phyloP scores from a whole-genome alignment of 1,139 yeast species.

The Nakaseomyces uthaithaninus region DNA sequence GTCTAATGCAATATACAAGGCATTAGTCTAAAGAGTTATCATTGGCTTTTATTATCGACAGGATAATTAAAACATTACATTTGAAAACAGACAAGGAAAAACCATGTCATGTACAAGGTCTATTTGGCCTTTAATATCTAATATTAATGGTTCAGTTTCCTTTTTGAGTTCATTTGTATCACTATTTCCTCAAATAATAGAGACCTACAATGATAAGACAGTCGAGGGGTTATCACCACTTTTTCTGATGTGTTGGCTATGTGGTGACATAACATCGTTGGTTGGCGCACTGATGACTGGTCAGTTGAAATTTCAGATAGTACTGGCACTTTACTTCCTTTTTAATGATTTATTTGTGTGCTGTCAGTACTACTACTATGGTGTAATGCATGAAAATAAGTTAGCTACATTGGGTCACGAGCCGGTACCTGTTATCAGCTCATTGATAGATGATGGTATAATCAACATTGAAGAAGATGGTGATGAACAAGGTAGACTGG shows the following conservation, averaged over 20 bases:
- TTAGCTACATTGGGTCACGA: conserved; percentile 34
- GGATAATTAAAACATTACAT: no score
- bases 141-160: conserved; percentile 42
- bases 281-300: conserved; percentile 72
- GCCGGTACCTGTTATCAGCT: conserved; percentile 22
- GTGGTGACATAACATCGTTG: conserved; percentile 77
- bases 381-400: conserved; percentile 33
- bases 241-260: conserved; percentile 69
- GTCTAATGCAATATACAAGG: no score
- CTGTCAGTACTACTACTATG: conserved; percentile 71
- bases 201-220: conserved; percentile 66
- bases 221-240: conserved; percentile 82
- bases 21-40: no score
- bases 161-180: conserved; percentile 74
- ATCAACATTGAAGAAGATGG: conserved; percentile 7
- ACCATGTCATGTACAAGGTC: conserved; percentile 17
- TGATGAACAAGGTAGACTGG: conserved; percentile 9
- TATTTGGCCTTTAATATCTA: conserved; percentile 28
- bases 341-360: conserved; percentile 64
- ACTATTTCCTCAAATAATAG: conserved; percentile 75
- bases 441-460: conserved; percentile 5
- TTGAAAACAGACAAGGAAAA: conserved; percentile 3
- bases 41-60: no score
- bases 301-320: conserved; percentile 68
- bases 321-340: conserved; percentile 67